These are phyloP conservation scores for Acanthamoeba lenticulata DNA, from an alignment of 208 protist species.

Conservation along the genomic window DNA sequence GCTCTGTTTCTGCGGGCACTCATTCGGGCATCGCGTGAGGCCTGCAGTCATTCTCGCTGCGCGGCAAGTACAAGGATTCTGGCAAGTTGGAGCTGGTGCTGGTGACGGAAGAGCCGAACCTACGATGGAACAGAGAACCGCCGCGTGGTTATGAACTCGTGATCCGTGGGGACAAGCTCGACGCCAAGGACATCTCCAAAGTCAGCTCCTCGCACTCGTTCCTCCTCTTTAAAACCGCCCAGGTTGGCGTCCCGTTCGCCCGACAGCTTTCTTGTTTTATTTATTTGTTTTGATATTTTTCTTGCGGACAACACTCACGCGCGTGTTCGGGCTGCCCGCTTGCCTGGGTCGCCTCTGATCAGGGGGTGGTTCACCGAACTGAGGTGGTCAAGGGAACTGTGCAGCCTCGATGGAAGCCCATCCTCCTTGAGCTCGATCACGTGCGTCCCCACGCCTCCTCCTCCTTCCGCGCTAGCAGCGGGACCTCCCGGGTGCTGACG, in stretches of 20 bases:
- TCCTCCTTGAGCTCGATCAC: not conserved
- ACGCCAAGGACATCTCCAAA: slow-evolving; percentile 16
- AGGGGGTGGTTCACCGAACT: not conserved
- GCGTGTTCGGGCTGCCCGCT: not conserved
- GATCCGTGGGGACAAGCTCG: not conserved
- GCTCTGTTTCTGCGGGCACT: not conserved
- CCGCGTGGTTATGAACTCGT: not conserved
- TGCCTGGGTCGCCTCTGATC: not conserved
- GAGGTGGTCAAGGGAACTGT: slow-evolving; percentile 6
- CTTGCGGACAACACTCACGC: too few relatives aligned
- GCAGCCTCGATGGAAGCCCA: not conserved
- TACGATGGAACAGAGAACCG: not conserved
- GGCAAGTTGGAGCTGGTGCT: not conserved
- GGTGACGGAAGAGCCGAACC: not conserved
- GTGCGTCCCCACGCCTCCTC: not conserved
- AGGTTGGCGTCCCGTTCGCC: not conserved
- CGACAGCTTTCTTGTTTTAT: not conserved
- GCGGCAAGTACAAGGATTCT: slow-evolving; percentile 12
- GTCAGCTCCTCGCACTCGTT: slow-evolving; percentile 10
- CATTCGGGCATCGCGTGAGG: not conserved
- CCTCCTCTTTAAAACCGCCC: not conserved
- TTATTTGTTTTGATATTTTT: not conserved
- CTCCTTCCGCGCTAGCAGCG: not conserved
- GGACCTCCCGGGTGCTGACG: not conserved
- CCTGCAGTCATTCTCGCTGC: not conserved